phyloP scores from a whole-genome alignment of 1,284 basidiomycete species.

The Cryptococcus depauperatus region DNA sequence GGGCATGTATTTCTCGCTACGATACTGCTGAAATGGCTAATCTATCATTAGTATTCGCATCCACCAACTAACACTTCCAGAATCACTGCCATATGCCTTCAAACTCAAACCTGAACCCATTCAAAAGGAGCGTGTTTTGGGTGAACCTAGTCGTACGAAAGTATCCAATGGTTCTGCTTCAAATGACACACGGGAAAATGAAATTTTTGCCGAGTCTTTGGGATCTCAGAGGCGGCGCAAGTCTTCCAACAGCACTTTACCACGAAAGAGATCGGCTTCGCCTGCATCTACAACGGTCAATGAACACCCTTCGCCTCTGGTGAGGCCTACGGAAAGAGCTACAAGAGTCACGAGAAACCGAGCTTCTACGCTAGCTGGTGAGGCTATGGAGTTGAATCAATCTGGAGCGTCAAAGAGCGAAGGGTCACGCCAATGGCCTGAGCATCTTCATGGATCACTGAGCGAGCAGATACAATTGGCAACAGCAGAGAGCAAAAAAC shows the following conservation, averaged over 20 bases:
- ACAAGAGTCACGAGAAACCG: constrained; percentile 16
- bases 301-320: constrained; percentile 11
- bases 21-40: constrained; percentile 4
- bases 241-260: not conserved
- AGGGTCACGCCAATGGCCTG: not conserved
- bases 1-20: constrained; percentile 14
- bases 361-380: constrained; percentile 38
- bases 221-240: not conserved
- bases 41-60: constrained; percentile 27
- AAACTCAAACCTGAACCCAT: constrained; percentile 10
- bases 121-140: constrained; percentile 5
- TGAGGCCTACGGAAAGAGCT: constrained; percentile 1
- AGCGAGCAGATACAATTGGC: constrained; percentile 7
- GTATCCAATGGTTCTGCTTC: not conserved
- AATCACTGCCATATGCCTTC: constrained; percentile 18
- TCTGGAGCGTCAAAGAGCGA: not conserved
- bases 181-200: too few species aligned
- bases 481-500: constrained; percentile 9
- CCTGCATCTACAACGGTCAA: constrained; percentile 8
- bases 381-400: constrained; percentile 22
- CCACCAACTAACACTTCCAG: constrained; percentile 34
- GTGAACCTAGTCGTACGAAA: constrained; percentile 1
- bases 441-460: constrained; percentile 1
- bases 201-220: too few species aligned
- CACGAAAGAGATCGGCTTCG: not conserved